Evolutionary conservation across 2,329 filamentous ascomycete species (phyloP), one percentile per base, ranked within the genome.

Genomic region (Aspergillus brunneoviolaceus): DNA sequence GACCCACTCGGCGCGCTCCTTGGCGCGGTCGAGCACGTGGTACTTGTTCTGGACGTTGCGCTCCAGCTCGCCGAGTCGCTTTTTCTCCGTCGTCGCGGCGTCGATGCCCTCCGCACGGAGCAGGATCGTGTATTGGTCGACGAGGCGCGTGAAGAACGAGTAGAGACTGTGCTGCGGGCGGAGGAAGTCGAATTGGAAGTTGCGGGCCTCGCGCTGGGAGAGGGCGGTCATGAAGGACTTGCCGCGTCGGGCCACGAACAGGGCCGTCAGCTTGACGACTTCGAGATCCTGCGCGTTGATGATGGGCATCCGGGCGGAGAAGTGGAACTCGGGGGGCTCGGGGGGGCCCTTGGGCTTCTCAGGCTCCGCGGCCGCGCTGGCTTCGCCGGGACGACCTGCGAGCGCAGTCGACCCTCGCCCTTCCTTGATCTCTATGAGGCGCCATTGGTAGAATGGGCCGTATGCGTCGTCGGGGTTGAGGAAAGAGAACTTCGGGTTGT

Each of bases 181-280:
- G 56, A 99, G 82, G 72, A 99, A 99, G 77, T 97, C 92, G 75
- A 98, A 99, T 74, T 99, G 94, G 67, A 88, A 92, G 76, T 97
- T 98, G 71, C 89, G 86, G 19, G 90, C 85, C 79, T 99, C 94
- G 66, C 91, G 87, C 78, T 96, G 94, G 25, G 90, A 91, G 64
- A 99, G 81, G 57, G 89, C 86, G 23, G 92, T 97, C 85, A 96
- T 91, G 79, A 95, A 99, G 62, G 89, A 88, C 62, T 93, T 88
- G 14, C 95, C 95, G 70, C 96, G 94, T 77, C 94, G 93, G 55
- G 95, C 95, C 53, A 94, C 92, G 76, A 95, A 97, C 27, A 96
- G 82, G 21, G 95, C 95, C 39, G 94, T 96, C 71, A 96, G 78
- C 64, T 83, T 85, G 60, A 88, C 80, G 25, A 88, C 82, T 56